Conservation (phyloP, 2,329 filamentous ascomycete species). For the Cytospora mali region DNA sequence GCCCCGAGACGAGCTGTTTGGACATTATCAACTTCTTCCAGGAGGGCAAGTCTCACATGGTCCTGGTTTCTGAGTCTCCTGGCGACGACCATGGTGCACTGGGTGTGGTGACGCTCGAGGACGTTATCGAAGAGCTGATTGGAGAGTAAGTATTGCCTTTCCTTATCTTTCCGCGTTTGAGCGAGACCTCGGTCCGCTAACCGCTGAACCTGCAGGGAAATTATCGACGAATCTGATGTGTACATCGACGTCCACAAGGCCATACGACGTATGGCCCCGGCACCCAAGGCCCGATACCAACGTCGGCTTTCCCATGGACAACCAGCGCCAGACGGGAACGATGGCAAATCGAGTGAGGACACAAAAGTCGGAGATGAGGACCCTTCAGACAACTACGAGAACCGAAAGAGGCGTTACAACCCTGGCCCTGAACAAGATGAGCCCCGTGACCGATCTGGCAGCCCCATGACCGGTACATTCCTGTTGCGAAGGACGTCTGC, state of each 20-base stretch:
- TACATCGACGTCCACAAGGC: slow-evolving; percentile 99
- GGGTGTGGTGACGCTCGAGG: slow-evolving; percentile 93
- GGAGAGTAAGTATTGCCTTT: slow-evolving; percentile 73
- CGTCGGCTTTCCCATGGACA: slow-evolving; percentile 39
- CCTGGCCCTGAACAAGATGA: slow-evolving; percentile 45
- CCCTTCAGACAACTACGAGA: slow-evolving; percentile 33
- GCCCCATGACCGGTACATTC: slow-evolving; percentile 56
- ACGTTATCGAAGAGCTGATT: slow-evolving; percentile 98
- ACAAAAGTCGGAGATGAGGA: slow-evolving; percentile 37
- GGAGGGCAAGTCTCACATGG: slow-evolving; percentile 99
- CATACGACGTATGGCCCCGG: slow-evolving; percentile 83
- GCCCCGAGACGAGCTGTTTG: slow-evolving; percentile 91
- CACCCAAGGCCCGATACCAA: slow-evolving; percentile 70
- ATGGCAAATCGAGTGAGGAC: slow-evolving; percentile 30
- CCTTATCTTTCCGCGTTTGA: background rate
- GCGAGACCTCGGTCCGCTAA: slow-evolving; percentile 1
- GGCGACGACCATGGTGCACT: slow-evolving; percentile 89
- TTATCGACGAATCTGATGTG: slow-evolving; percentile 97
- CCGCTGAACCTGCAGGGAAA: slow-evolving; percentile 67
- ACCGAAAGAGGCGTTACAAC: slow-evolving; percentile 36
- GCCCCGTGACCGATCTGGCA: slow-evolving; percentile 44
- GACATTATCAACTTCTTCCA: slow-evolving; percentile 99
- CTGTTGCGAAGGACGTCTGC: slow-evolving; percentile 61
- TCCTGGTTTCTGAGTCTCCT: slow-evolving; percentile 85
- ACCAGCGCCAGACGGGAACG: slow-evolving; percentile 30